These are phyloP conservation scores for Xylariaceae sp. DNA, from an alignment of 2,329 filamentous ascomycete genomes.

Conservation along the genomic window DNA sequence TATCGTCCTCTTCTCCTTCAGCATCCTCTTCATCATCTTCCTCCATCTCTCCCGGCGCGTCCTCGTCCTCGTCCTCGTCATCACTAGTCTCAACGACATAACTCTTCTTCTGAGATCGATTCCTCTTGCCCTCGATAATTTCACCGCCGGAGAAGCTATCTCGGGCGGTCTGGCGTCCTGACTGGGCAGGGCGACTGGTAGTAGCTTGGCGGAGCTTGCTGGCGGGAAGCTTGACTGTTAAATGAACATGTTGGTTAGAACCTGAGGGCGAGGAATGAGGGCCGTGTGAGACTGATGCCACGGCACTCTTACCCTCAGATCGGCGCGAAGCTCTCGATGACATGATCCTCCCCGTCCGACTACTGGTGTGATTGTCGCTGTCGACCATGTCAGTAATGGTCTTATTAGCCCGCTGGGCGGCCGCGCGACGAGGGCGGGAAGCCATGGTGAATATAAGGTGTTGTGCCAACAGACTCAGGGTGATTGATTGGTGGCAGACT, in stretches of 20 bases:
- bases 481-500: background rate
- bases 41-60: slow-evolving; percentile 39
- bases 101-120: slow-evolving; percentile 56
- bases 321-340: slow-evolving; percentile 48
- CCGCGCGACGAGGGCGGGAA: slow-evolving; percentile 40
- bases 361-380: slow-evolving; percentile 41
- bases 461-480: background rate
- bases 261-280: slow-evolving; percentile 44
- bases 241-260: slow-evolving; percentile 45
- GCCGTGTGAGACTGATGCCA: slow-evolving; percentile 42
- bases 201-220: slow-evolving; percentile 52
- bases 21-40: slow-evolving; percentile 39
- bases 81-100: slow-evolving; percentile 57
- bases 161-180: slow-evolving; percentile 29
- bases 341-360: slow-evolving; percentile 43
- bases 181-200: slow-evolving; percentile 36
- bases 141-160: slow-evolving; percentile 44
- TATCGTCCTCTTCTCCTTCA: slow-evolving; percentile 40
- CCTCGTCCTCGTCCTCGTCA: slow-evolving; percentile 42
- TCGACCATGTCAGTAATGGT: slow-evolving; percentile 52
- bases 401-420: slow-evolving; percentile 44
- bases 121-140: slow-evolving; percentile 50
- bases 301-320: slow-evolving; percentile 45
- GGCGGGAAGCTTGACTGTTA: slow-evolving; percentile 52
- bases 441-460: slow-evolving; percentile 23